phyloP scores from a whole-genome alignment of 192 early-diverging fungal species.

The Thamnidium elegans region DNA sequence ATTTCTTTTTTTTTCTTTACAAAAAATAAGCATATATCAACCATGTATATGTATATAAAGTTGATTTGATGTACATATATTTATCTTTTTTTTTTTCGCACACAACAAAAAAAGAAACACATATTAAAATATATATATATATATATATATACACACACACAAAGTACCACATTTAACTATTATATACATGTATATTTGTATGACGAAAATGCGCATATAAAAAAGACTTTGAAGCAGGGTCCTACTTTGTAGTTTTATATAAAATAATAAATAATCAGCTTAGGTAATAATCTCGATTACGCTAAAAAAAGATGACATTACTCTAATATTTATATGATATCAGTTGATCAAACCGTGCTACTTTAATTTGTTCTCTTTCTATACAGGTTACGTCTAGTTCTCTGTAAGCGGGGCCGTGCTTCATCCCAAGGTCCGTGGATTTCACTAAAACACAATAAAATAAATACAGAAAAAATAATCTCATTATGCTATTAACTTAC shows the following conservation, averaged over 20 bases:
- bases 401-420: constrained; percentile 72
- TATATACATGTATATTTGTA: no score
- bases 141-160: no score
- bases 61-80: constrained; percentile 1
- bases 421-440: constrained; percentile 99
- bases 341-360: background rate
- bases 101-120: background rate
- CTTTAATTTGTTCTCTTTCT: constrained; percentile 14
- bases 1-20: no score
- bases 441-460: constrained; percentile 54
- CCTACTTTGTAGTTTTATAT: no score
- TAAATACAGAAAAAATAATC: constrained; percentile 1
- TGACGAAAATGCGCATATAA: background rate
- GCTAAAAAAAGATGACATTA: constrained; percentile 1
- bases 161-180: no score
- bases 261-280: background rate
- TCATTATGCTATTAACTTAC: constrained; percentile 43
- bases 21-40: background rate
- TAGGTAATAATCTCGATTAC: background rate
- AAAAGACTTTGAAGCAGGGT: background rate
- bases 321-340: background rate
- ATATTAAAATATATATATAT: background rate
- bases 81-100: background rate
- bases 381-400: constrained; percentile 25
- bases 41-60: background rate